Conservation (phyloP, 2,329 filamentous ascomycete genomes). For the Microcyclospora tardicrescens region DNA sequence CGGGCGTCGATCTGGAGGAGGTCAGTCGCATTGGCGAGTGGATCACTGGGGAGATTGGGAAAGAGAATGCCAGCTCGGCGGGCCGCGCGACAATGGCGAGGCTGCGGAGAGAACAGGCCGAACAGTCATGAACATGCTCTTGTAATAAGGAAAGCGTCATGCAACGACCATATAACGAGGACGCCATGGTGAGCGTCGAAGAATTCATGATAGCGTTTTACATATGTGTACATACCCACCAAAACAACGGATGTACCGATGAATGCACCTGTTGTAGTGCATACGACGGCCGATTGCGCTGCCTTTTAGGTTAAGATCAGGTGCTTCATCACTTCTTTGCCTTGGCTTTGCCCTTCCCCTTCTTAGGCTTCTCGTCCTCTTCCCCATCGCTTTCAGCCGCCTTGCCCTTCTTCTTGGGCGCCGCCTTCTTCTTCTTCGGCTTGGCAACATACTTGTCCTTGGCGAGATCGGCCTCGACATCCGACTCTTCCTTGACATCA, state of each 20-base stretch:
- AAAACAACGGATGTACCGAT: too few relatives aligned
- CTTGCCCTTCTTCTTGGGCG: slow-evolving; percentile 1
- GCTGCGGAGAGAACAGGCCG: slow-evolving; percentile 7
- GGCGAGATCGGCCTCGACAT: slow-evolving; percentile 69
- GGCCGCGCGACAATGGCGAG: slow-evolving; percentile 42
- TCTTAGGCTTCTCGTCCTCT: slow-evolving; percentile 19
- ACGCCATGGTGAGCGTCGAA: too few relatives aligned
- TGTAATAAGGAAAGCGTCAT: too few relatives aligned
- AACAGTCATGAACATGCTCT: background rate
- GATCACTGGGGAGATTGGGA: slow-evolving; percentile 54
- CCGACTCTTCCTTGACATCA: slow-evolving; percentile 50
- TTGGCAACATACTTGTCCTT: slow-evolving; percentile 95
- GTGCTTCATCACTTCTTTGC: slow-evolving; percentile 20
- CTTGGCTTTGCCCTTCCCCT: slow-evolving; percentile 21
- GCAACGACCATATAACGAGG: too few relatives aligned
- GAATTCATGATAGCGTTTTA: too few relatives aligned
- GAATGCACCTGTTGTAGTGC: too few relatives aligned
- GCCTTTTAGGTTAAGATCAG: too few relatives aligned
- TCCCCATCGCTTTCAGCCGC: slow-evolving; percentile 37
- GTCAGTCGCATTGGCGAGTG: slow-evolving; percentile 58
- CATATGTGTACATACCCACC: too few relatives aligned
- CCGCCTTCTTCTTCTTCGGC: slow-evolving; percentile 54
- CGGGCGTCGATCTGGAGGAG: slow-evolving; percentile 56
- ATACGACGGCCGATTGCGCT: too few relatives aligned
- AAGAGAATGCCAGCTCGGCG: slow-evolving; percentile 52